phyloP scores from a whole-genome alignment of 768 basidiomycete genomes.

The Termitomyces sp. region DNA sequence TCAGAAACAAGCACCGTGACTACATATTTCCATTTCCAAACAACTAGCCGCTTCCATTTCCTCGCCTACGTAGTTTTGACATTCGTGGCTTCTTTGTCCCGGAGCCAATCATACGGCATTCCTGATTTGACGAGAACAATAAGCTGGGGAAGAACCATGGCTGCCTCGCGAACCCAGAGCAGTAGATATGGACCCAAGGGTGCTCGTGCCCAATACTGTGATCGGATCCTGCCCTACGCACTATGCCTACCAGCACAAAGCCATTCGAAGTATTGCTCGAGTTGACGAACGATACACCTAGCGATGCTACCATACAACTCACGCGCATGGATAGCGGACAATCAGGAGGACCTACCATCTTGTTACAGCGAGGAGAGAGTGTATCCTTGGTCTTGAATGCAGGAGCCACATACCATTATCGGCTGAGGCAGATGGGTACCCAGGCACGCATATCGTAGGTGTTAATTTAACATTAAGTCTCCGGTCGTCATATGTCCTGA shows the following conservation, averaged over 20 bases:
- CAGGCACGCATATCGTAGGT: conserved; percentile 46
- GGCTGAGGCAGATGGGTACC: conserved; percentile 32
- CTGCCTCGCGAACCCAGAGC: conserved; percentile 8
- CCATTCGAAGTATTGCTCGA: conserved; percentile 54
- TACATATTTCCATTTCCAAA: background rate
- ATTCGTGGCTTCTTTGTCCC: conserved; percentile 4
- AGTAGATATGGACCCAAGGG: conserved; percentile 11
- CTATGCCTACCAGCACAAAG: conserved; percentile 46
- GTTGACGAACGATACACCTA: conserved; percentile 43
- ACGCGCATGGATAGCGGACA: conserved; percentile 25
- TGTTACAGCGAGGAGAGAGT: conserved; percentile 37
- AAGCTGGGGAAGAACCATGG: conserved; percentile 17
- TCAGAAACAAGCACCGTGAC: background rate
- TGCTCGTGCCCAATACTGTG: conserved; percentile 2
- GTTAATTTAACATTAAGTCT: background rate
- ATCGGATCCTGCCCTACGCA: conserved; percentile 5
- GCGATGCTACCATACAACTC: conserved; percentile 36
- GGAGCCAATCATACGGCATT: conserved; percentile 12
- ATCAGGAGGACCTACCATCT: conserved; percentile 29
- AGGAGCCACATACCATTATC: conserved; percentile 45
- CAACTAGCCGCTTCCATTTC: background rate
- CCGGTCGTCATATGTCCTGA: background rate
- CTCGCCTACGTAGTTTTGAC: conserved; percentile 1
- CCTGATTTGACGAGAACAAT: conserved; percentile 29
- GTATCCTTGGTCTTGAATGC: conserved; percentile 47